Conservation (phyloP, 345 rosid genomes). For the Eucalyptus globulus region DNA sequence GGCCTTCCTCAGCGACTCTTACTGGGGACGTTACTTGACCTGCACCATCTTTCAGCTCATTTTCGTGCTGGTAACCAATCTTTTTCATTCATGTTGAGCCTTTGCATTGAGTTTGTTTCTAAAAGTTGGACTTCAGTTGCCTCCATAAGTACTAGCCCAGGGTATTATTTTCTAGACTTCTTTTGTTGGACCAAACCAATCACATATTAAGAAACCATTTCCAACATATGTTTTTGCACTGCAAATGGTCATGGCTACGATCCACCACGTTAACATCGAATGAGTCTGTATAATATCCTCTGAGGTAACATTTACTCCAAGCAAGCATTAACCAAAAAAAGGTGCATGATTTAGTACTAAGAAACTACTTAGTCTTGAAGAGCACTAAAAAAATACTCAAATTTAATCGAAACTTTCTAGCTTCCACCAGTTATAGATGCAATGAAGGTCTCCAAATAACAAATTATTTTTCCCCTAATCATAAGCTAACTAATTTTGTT, state of each 20-base stretch:
- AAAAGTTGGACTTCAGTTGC: not conserved
- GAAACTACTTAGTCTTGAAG: not conserved
- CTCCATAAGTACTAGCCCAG: not conserved
- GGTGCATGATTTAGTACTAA: not conserved
- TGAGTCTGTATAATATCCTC: not conserved
- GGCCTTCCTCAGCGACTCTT: conserved; percentile 6
- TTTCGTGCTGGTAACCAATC: not conserved
- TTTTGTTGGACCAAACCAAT: not conserved
- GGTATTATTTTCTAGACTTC: not conserved
- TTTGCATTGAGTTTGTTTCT: not conserved
- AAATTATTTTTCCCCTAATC: not conserved
- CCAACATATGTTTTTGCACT: not conserved
- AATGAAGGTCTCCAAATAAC: not conserved
- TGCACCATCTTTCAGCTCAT: conserved; percentile 7
- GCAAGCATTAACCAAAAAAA: not conserved
- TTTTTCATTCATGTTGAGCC: not conserved
- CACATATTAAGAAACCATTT: not conserved
- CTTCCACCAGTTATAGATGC: not conserved
- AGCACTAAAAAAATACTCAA: not conserved
- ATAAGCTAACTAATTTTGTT: not conserved
- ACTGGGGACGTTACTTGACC: conserved; percentile 6
- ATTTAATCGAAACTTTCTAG: not conserved
- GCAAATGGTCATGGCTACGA: not conserved
- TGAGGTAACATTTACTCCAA: not conserved
- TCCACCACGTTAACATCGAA: not conserved